A percentile compares a stretch with the other conserved stretches of the same genome.
Evolutionary conservation across 257 asterid genomes (phyloP).

Genomic region (Primulina eburnea): DNA sequence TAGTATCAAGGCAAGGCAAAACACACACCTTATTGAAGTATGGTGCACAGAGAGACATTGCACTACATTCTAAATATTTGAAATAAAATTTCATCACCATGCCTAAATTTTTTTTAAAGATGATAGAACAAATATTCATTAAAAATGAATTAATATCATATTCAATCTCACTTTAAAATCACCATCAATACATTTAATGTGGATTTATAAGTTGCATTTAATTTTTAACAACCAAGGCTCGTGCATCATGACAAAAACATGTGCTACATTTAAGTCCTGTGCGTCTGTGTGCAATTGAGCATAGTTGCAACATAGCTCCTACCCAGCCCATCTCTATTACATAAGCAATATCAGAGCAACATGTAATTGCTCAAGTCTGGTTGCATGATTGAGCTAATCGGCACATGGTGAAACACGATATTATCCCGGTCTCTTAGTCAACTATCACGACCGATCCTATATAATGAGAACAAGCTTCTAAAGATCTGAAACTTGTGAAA

Average conservation of each 20-base stretch:
- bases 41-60: not conserved
- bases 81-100: not conserved
- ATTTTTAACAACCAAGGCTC: no score
- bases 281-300: not conserved
- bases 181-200: not conserved
- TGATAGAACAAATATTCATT: not conserved
- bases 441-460: not conserved
- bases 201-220: not conserved
- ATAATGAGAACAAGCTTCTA: conserved; percentile 8
- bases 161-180: not conserved
- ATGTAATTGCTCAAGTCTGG: not conserved
- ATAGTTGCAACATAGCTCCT: not conserved
- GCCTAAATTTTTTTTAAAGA: no score
- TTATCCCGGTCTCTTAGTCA: not conserved
- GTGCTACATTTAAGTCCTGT: not conserved
- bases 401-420: not conserved
- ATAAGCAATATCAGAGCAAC: not conserved
- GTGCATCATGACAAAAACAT: no score
- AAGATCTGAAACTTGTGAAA: conserved; percentile 10
- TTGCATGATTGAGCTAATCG: not conserved
- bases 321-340: not conserved
- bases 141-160: no score
- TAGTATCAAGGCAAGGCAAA: not conserved
- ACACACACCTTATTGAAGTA: not conserved
- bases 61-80: not conserved